These are phyloP conservation scores for Pugionium dolabratum DNA, from an alignment of 345 rosid species.

Conservation along the genomic window DNA sequence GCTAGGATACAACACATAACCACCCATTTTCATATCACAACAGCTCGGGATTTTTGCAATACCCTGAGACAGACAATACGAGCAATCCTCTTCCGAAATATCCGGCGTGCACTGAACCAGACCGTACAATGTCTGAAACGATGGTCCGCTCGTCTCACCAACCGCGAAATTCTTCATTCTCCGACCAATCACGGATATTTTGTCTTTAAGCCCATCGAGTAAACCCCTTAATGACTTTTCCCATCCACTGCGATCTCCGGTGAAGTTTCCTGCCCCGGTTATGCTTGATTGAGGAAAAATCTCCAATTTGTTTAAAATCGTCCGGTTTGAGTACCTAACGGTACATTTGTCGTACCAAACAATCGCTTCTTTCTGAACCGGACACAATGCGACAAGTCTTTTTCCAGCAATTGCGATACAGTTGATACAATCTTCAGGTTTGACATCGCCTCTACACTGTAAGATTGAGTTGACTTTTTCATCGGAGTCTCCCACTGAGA, in stretches of 20 bases:
- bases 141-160: slow-evolving; percentile 22
- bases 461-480: slow-evolving; percentile 44
- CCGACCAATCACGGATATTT: slow-evolving; percentile 26
- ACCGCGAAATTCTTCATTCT: slow-evolving; percentile 37
- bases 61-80: slow-evolving; percentile 39
- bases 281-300: slow-evolving; percentile 11
- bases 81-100: slow-evolving; percentile 43
- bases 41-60: slow-evolving; percentile 29
- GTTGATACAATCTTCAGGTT: slow-evolving; percentile 34
- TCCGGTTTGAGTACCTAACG: slow-evolving; percentile 50
- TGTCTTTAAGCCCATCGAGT: slow-evolving; percentile 28
- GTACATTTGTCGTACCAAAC: slow-evolving; percentile 47
- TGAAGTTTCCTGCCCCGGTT: slow-evolving; percentile 20
- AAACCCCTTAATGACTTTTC: slow-evolving; percentile 34
- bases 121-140: slow-evolving; percentile 32
- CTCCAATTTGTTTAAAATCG: slow-evolving; percentile 37
- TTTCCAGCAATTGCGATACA: slow-evolving; percentile 38
- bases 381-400: slow-evolving; percentile 38
- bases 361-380: slow-evolving; percentile 42
- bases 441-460: slow-evolving; percentile 51
- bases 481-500: slow-evolving; percentile 31
- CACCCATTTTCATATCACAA: slow-evolving; percentile 40
- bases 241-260: slow-evolving; percentile 35
- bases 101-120: slow-evolving; percentile 64
- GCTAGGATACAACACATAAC: slow-evolving; percentile 45